phyloP scores from a whole-genome alignment of 441 rosid genomes.

The Adansonia gregorii region DNA sequence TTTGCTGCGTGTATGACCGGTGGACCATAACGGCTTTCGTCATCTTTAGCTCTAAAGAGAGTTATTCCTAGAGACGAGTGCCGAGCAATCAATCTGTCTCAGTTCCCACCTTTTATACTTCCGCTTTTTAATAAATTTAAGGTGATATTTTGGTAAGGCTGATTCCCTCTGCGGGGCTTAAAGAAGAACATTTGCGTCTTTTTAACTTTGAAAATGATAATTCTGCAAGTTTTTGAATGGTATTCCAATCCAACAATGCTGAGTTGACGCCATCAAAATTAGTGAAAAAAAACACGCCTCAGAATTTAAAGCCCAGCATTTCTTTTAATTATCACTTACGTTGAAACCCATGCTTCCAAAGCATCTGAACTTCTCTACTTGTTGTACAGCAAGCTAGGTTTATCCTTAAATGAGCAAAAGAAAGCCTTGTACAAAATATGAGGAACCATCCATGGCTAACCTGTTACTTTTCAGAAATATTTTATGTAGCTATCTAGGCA shows the following conservation, averaged over 20 bases:
- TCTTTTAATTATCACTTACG: neutral
- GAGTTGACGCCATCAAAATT: slow-evolving; percentile 19
- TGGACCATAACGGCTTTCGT: neutral
- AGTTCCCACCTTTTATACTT: neutral
- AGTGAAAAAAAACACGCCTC: neutral
- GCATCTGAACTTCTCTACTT: neutral
- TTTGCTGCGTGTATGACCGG: neutral
- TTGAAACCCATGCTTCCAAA: neutral
- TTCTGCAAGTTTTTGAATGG: neutral
- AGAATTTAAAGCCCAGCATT: neutral
- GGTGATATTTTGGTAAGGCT: slow-evolving; percentile 2
- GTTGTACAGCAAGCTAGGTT: neutral
- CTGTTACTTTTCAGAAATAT: slow-evolving; percentile 21
- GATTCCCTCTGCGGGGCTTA: slow-evolving; percentile 6
- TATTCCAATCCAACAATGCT: neutral
- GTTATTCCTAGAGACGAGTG: slow-evolving; percentile 13
- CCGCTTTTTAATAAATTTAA: neutral
- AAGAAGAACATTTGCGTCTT: slow-evolving; percentile 2
- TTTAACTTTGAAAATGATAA: slow-evolving; percentile 6
- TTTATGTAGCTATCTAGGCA: slow-evolving; percentile 23
- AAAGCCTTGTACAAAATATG: slow-evolving; percentile 22
- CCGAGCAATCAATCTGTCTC: slow-evolving; percentile 2
- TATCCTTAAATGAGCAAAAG: neutral
- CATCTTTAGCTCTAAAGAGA: slow-evolving; percentile 11
- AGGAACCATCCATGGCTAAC: slow-evolving; percentile 17